These are phyloP conservation scores for Peronospora belbahrii DNA, from an alignment of 352 stramenopile genomes.

Conservation along the genomic window DNA sequence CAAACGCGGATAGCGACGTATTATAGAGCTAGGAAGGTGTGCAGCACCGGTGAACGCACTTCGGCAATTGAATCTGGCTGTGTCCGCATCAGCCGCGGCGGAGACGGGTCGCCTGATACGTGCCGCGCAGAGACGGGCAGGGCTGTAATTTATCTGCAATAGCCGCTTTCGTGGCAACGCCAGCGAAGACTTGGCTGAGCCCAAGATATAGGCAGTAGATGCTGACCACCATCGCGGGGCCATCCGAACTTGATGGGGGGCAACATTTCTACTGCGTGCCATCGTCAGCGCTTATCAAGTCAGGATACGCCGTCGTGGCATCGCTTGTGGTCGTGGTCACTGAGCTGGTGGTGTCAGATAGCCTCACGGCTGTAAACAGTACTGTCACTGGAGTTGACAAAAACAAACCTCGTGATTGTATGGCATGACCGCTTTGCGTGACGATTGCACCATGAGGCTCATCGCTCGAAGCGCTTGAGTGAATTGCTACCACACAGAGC, in stretches of 20 bases:
- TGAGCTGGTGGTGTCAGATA: constrained; percentile 1
- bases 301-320: background rate
- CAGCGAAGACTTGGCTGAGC: background rate
- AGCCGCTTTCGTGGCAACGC: background rate
- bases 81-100: constrained; percentile 21
- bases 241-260: background rate
- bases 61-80: constrained; percentile 12
- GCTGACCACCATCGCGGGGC: no score
- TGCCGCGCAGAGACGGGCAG: constrained; percentile 22
- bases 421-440: background rate
- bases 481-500: background rate
- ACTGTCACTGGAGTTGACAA: no score
- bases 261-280: background rate
- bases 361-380: no score
- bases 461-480: background rate
- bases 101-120: constrained; percentile 25
- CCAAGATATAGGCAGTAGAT: background rate
- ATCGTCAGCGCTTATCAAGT: background rate
- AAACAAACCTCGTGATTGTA: no score
- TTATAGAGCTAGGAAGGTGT: no score
- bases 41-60: constrained; percentile 10
- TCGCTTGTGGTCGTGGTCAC: background rate
- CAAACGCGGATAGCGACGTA: constrained; percentile 2
- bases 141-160: constrained; percentile 18
- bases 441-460: constrained; percentile 3